These are phyloP conservation scores for Priceomyces fermenticarens DNA, from an alignment of 805 yeast species.

Conservation along the genomic window DNA sequence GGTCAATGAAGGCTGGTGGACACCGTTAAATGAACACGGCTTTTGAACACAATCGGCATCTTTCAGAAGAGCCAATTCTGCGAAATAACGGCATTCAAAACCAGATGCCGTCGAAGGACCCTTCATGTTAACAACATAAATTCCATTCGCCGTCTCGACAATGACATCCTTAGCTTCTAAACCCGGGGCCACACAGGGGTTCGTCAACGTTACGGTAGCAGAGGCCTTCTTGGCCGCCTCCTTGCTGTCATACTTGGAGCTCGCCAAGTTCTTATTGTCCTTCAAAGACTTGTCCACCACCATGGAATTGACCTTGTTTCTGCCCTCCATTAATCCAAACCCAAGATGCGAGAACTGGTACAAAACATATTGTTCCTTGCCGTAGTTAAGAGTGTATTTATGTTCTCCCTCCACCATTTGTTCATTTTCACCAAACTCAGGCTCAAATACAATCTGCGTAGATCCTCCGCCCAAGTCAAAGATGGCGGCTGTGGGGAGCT, in stretches of 20 bases:
- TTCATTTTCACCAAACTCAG: constrained; percentile 59
- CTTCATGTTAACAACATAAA: constrained; percentile 55
- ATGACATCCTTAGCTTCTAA: constrained; percentile 53
- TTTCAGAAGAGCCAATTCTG: constrained; percentile 81
- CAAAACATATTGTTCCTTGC: constrained; percentile 72
- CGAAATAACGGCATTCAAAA: constrained; percentile 80
- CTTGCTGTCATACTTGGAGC: constrained; percentile 20
- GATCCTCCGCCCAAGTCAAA: constrained; percentile 99
- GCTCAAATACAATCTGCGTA: constrained; percentile 98
- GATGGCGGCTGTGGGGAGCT: constrained; percentile 89
- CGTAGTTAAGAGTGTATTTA: constrained; percentile 76
- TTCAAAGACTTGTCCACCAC: constrained; percentile 54
- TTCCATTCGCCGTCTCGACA: constrained; percentile 51
- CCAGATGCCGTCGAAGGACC: constrained; percentile 57
- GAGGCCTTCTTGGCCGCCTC: constrained; percentile 34
- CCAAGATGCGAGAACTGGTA: constrained; percentile 96
- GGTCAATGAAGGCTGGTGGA: constrained; percentile 90
- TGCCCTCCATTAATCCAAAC: constrained; percentile 92
- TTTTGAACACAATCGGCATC: constrained; percentile 68
- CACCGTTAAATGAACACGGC: constrained; percentile 96
- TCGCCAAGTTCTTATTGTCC: constrained; percentile 17
- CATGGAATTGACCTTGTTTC: constrained; percentile 71
- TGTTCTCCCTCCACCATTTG: constrained; percentile 87
- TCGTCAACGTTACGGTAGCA: constrained; percentile 48
- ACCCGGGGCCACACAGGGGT: constrained; percentile 91